These are phyloP conservation scores for Circinella umbellata DNA, from an alignment of 371 early-diverging fungal genomes.

Conservation along the genomic window DNA sequence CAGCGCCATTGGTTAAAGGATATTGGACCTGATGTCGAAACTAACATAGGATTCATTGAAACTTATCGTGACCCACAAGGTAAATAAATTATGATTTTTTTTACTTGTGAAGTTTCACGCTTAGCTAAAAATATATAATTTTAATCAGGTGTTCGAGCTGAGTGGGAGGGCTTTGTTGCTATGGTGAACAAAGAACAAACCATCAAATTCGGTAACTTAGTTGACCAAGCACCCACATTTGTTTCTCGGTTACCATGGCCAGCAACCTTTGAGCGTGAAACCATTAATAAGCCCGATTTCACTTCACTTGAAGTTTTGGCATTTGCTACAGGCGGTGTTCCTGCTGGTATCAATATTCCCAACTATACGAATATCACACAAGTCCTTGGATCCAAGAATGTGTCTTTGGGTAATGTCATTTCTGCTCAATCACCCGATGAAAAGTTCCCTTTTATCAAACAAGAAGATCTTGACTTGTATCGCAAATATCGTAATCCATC, in stretches of 20 bases:
- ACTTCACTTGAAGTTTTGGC: slow-evolving; percentile 67
- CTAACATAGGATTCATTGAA: slow-evolving; percentile 60
- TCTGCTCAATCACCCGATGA: slow-evolving; percentile 57
- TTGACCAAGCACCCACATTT: slow-evolving; percentile 55
- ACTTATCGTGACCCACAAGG: slow-evolving; percentile 69
- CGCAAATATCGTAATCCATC: slow-evolving; percentile 50
- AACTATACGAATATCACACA: slow-evolving; percentile 64
- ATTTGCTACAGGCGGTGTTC: slow-evolving; percentile 59
- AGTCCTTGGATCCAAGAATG: slow-evolving; percentile 66
- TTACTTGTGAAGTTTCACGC: too few relatives aligned
- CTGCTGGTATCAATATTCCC: slow-evolving; percentile 72
- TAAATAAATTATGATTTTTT: not conserved
- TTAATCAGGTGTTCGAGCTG: slow-evolving; percentile 55
- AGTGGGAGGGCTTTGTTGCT: slow-evolving; percentile 72
- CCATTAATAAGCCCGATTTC: slow-evolving; percentile 67
- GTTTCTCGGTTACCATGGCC: slow-evolving; percentile 63
- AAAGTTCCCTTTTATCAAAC: slow-evolving; percentile 54
- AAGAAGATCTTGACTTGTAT: slow-evolving; percentile 50
- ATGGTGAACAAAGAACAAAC: slow-evolving; percentile 71
- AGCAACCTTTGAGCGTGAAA: slow-evolving; percentile 58
- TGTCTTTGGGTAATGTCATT: slow-evolving; percentile 66
- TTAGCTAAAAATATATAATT: too few relatives aligned
- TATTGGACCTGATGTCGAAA: slow-evolving; percentile 60
- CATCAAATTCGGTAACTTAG: slow-evolving; percentile 56
- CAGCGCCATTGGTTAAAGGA: slow-evolving; percentile 68